Percentiles rank a stretch among this genome's conserved stretches.
phyloP scores from a whole-genome alignment of 2,329 filamentous ascomycete genomes.

The Chalaropsis ovoidea region DNA sequence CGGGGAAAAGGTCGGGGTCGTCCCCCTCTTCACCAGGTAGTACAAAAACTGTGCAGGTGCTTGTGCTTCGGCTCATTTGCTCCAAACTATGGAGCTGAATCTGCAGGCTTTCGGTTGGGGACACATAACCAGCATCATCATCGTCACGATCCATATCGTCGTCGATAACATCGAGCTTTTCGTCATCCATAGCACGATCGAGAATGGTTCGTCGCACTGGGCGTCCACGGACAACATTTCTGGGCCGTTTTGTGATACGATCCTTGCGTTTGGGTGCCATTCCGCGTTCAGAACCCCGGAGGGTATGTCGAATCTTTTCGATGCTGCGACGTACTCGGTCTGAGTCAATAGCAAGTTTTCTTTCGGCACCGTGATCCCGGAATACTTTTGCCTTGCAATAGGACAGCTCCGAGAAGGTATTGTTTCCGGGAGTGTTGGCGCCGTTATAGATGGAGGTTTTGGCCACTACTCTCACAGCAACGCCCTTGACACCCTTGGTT shows the following conservation, averaged over 20 bases:
- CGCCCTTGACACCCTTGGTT: constrained; percentile 96
- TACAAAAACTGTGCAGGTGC: constrained; percentile 67
- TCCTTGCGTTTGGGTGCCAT: constrained; percentile 21
- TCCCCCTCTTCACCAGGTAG: constrained; percentile 66
- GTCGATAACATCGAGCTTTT: constrained; percentile 9
- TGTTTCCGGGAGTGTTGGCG: constrained; percentile 25
- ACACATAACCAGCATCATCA: constrained; percentile 20
- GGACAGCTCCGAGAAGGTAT: constrained; percentile 56
- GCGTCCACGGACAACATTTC: constrained; percentile 11
- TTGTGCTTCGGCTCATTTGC: constrained; percentile 80
- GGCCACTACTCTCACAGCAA: constrained; percentile 82
- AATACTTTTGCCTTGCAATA: constrained; percentile 97
- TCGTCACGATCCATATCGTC: constrained; percentile 23
- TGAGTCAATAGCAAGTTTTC: constrained; percentile 88
- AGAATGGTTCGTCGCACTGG: constrained; percentile 3
- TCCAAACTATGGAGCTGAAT: constrained; percentile 67
- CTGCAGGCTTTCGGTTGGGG: constrained; percentile 35
- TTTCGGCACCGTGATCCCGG: constrained; percentile 87
- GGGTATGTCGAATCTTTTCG: constrained; percentile 73
- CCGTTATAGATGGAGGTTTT: constrained; percentile 64
- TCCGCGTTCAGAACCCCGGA: constrained; percentile 20
- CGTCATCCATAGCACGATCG: constrained; percentile 17
- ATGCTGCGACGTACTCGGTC: constrained; percentile 94
- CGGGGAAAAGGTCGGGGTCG: constrained; percentile 69
- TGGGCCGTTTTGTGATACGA: constrained; percentile 20